Percentiles rank a stretch among this genome's conserved stretches.
phyloP scores from a whole-genome alignment of 352 stramenopile genomes.

The Globisporangium cederbergense region DNA sequence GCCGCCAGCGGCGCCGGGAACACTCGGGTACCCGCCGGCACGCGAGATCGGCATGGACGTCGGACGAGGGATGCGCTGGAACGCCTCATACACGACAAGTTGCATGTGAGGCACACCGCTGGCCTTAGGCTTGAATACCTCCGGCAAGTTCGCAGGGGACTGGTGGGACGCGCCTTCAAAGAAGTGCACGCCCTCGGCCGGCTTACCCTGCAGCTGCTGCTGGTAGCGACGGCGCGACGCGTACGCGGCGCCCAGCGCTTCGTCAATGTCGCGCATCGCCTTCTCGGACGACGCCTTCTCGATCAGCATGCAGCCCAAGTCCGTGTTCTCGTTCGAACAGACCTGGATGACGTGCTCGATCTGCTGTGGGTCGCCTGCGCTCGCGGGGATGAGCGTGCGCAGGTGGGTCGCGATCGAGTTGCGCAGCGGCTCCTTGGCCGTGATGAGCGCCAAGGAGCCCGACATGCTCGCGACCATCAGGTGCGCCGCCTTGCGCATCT shows the following conservation, averaged over 20 bases:
- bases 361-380: constrained; percentile 84
- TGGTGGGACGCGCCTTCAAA: constrained; percentile 74
- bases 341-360: constrained; percentile 98
- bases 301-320: constrained; percentile 98
- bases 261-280: constrained; percentile 97
- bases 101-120: constrained; percentile 91
- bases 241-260: constrained; percentile 89
- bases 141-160: constrained; percentile 81
- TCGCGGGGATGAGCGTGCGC: constrained; percentile 88
- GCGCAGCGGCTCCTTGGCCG: constrained; percentile 96
- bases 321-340: constrained; percentile 98
- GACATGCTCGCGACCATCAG: constrained; percentile 99
- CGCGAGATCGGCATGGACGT: constrained; percentile 84
- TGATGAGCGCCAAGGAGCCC: constrained; percentile 96
- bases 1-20: constrained; percentile 27
- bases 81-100: constrained; percentile 97
- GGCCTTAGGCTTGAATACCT: constrained; percentile 93
- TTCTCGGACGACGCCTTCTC: constrained; percentile 99
- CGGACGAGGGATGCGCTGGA: constrained; percentile 93
- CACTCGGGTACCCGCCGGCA: constrained; percentile 27
- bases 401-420: constrained; percentile 97
- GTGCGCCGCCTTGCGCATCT: constrained; percentile 97
- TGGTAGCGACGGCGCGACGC: constrained; percentile 80
- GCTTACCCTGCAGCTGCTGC: constrained; percentile 86
- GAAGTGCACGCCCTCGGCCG: constrained; percentile 55